Evolutionary conservation across 192 early-diverging fungal species (phyloP).

Genomic region (Backusella luteola): DNA sequence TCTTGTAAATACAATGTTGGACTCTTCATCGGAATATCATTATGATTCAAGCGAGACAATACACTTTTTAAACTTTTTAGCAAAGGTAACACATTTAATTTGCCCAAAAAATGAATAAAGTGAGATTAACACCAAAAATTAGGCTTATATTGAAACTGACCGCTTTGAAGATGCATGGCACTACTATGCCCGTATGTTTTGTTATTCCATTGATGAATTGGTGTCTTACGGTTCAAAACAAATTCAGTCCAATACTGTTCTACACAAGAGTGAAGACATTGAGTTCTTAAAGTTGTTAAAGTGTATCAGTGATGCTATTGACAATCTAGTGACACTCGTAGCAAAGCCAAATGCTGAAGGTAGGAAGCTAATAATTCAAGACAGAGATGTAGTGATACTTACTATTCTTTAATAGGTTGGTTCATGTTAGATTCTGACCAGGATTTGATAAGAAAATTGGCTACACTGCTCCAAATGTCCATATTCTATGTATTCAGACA

Average conservation of each 20-base stretch:
- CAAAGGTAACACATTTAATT: neutral
- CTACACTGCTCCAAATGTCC: constrained; percentile 22
- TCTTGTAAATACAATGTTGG: neutral
- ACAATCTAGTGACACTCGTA: constrained; percentile 12
- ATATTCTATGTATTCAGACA: constrained; percentile 33
- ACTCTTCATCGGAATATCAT: neutral
- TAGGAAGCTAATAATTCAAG: neutral
- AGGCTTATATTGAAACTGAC: constrained; percentile 34
- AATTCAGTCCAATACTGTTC: neutral
- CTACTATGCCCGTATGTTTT: constrained; percentile 39
- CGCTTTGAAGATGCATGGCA: constrained; percentile 33
- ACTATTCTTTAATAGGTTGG: constrained; percentile 12
- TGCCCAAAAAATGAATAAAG: neutral
- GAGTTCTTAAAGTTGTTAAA: constrained; percentile 39
- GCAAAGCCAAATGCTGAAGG: constrained; percentile 1
- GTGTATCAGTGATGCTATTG: constrained; percentile 21
- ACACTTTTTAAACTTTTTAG: neutral
- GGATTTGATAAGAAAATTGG: neutral
- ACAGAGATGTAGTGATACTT: neutral
- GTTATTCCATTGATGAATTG: constrained; percentile 29
- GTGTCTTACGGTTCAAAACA: constrained; percentile 18
- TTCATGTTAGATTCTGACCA: neutral
- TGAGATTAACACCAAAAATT: neutral
- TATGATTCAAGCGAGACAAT: constrained; percentile 1
- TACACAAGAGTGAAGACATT: constrained; percentile 35